phyloP scores from a whole-genome alignment of 345 rosid genomes.

The Euphorbia lathyris region DNA sequence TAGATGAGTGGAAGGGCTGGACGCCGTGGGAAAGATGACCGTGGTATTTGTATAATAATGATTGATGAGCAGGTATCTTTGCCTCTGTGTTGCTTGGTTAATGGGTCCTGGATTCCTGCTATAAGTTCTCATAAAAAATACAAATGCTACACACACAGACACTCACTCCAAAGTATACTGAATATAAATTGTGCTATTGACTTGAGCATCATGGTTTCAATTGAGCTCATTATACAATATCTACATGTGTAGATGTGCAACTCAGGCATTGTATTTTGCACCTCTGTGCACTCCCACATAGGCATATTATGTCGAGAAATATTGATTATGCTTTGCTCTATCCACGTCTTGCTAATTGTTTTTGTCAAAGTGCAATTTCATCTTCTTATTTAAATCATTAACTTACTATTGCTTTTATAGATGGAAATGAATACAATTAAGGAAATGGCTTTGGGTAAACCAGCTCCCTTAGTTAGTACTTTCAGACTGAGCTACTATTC shows the following conservation, averaged over 20 bases:
- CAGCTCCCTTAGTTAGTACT: constrained; percentile 97
- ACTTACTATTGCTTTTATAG: constrained; percentile 34
- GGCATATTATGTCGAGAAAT: not conserved
- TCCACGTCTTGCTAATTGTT: constrained; percentile 10
- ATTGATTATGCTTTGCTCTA: constrained; percentile 2
- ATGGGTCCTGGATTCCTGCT: not conserved
- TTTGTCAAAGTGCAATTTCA: constrained; percentile 4
- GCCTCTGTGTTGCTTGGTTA: not conserved
- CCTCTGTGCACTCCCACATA: not conserved
- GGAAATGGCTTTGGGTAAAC: constrained; percentile 98
- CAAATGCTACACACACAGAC: not conserved
- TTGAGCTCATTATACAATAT: not conserved
- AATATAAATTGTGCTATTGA: not conserved
- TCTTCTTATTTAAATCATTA: constrained; percentile 15
- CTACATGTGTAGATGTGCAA: not conserved
- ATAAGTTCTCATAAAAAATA: not conserved
- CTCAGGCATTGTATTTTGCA: not conserved
- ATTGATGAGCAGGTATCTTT: constrained; percentile 78
- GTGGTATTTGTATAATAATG: constrained; percentile 96
- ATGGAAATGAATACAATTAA: constrained; percentile 89
- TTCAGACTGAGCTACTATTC: constrained; percentile 97
- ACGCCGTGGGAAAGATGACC: constrained; percentile 97
- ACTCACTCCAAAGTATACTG: not conserved
- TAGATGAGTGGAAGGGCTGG: constrained; percentile 99
- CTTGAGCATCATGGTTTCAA: not conserved